These are phyloP conservation scores for Fusarium sp. DNA, from an alignment of 2,329 filamentous ascomycete genomes.

Conservation along the genomic window DNA sequence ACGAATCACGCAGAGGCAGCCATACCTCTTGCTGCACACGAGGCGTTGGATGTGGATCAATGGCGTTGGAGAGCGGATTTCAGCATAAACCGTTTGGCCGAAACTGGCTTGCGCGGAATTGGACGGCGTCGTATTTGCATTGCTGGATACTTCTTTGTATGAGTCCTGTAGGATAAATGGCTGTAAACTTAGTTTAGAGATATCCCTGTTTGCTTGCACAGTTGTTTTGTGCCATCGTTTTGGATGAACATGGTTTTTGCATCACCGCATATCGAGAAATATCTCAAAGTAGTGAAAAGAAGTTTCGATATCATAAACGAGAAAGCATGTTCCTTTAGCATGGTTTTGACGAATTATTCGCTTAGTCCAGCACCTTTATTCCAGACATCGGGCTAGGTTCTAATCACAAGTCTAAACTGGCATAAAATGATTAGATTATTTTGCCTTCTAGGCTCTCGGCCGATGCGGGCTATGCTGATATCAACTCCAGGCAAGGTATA, in stretches of 20 bases:
- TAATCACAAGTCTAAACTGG: not conserved
- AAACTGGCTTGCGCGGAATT: slow-evolving; percentile 10
- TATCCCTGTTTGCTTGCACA: slow-evolving; percentile 15
- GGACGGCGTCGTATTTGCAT: slow-evolving; percentile 6
- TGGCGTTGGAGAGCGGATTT: slow-evolving; percentile 30
- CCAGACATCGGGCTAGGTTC: not conserved
- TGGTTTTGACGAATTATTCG: not conserved
- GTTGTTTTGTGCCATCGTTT: not conserved
- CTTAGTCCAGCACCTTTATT: not conserved
- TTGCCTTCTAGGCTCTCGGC: not conserved
- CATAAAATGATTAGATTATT: not conserved
- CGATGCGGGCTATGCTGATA: not conserved
- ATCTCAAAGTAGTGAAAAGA: not conserved
- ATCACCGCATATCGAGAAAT: not conserved
- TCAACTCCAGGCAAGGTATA: not conserved
- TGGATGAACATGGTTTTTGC: not conserved
- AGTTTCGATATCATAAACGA: not conserved
- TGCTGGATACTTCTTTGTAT: slow-evolving; percentile 20
- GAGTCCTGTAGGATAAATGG: slow-evolving; percentile 3
- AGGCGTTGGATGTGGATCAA: slow-evolving; percentile 31
- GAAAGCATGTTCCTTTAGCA: not conserved
- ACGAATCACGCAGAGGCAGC: not conserved
- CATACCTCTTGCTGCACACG: slow-evolving; percentile 8
- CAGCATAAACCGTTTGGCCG: slow-evolving; percentile 4
- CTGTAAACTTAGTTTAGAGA: slow-evolving; percentile 4